Evolutionary conservation across 441 rosid species (phyloP), one percentile per base, ranked within the genome.

Genomic region (Isatis lusitanica): DNA sequence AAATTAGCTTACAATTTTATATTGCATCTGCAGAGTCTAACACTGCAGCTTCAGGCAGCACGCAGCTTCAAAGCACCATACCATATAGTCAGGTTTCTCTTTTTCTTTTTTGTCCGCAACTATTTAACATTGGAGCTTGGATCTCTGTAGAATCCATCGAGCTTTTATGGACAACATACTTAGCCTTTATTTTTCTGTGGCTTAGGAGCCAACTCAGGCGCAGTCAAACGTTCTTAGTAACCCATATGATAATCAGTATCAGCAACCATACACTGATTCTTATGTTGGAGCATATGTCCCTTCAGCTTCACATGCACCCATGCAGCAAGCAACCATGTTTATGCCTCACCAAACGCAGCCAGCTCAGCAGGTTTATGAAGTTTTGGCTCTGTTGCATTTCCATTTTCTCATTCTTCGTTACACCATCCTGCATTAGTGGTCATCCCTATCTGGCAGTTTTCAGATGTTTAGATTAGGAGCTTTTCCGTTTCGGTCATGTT

Each of bases 311-410:
- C 88, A 84, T 84, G 90, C 82, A 73, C 79, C 92, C 78, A 71
- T 85, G 67, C 80, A 65, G 36, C 86, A 81, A 62, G 70, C 90
- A 60, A 57, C 84, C 36, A 78, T 80, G 81, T 83, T 57, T 83
- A 79, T 77, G 84, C 93, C 82, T 92, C 97, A 90, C 24, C 90
- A 71, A 77, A 74, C 86, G 55, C 83, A 85, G 76, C 88, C 79
- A 66, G 76, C 63, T 63, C 76, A 81, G 12, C 93, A 84, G 97
- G 98, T 96, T 86, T 69, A 33, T 77, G 33, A 62, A 73, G 26
- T 77, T 61, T 66, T 66, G 38, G 24, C 53, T 42, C 44, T 66
- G 47, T 47, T 67, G 35, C 59, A 66, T 60, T 60, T 72, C 16
- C 7, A 66, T 52, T 50, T 58, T n/a, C 44, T 38, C 57, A 17